Conservation (phyloP, 2,329 filamentous ascomycete species). For the Ambrosiella cleistominuta region DNA sequence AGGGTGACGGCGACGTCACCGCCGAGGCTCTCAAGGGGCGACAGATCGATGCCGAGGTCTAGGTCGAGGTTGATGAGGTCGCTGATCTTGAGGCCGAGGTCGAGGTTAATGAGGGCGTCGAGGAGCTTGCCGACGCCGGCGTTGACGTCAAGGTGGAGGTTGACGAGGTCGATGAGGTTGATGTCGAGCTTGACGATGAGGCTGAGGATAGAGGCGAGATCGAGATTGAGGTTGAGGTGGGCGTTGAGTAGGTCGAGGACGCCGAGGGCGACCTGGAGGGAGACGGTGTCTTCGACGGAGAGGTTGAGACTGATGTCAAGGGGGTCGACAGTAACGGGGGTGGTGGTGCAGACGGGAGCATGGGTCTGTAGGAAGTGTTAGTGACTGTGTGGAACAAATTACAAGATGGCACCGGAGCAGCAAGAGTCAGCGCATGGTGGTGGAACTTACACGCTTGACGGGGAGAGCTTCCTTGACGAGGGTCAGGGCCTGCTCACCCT, state of each 20-base stretch:
- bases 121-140: conserved; percentile 6
- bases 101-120: conserved; percentile 1
- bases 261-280: conserved; percentile 6
- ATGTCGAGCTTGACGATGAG: conserved; percentile 7
- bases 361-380: neutral
- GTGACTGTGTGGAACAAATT: neutral
- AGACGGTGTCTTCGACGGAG: conserved; percentile 2
- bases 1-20: conserved; percentile 3
- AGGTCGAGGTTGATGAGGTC: conserved; percentile 8
- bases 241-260: conserved; percentile 8
- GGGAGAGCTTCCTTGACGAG: neutral
- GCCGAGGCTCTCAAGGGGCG: neutral
- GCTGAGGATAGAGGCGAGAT: conserved; percentile 6
- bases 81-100: conserved; percentile 6
- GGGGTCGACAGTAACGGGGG: conserved; percentile 9
- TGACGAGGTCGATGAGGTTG: conserved; percentile 11
- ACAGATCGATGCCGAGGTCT: conserved; percentile 5
- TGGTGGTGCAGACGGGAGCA: neutral
- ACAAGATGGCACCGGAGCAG: neutral
- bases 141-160: conserved; percentile 9
- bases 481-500: neutral
- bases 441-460: conserved; percentile 7
- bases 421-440: neutral
- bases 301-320: conserved; percentile 5
- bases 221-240: conserved; percentile 3